Percentiles rank a stretch among this genome's conserved stretches.
Conservation (phyloP, 169 alveolate species). For the Perkinsus marinus region DNA sequence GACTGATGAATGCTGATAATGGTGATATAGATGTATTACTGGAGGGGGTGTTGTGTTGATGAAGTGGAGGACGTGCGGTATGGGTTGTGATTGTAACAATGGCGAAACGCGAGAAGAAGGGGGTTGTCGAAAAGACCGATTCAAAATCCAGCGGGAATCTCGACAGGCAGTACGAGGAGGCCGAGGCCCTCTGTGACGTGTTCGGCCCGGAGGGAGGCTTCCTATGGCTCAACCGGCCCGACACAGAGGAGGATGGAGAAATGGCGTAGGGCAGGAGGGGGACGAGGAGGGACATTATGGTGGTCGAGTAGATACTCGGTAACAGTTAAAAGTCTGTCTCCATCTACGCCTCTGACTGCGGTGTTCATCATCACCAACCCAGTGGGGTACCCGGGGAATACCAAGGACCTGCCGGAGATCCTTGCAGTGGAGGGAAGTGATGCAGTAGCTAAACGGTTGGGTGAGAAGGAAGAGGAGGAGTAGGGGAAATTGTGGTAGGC, state of each 20-base stretch:
- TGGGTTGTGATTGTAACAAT: not conserved
- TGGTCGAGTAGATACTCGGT: not conserved
- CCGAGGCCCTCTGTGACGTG: not conserved
- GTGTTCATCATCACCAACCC: not conserved
- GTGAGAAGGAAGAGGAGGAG: not conserved
- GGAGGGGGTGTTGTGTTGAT: not conserved
- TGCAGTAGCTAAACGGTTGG: not conserved
- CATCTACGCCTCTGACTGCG: not conserved
- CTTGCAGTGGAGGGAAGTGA: not conserved
- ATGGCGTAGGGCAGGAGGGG: not conserved
- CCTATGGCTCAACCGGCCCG: not conserved
- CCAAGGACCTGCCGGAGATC: not conserved
- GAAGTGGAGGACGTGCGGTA: not conserved
- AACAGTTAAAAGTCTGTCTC: not conserved
- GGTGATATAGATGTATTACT: not conserved
- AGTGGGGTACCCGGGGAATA: not conserved
- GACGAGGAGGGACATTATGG: not conserved
- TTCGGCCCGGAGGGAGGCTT: not conserved
- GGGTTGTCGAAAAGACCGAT: not conserved
- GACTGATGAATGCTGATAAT: not conserved
- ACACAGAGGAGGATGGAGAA: not conserved
- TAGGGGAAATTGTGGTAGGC: not conserved
- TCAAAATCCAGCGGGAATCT: not conserved
- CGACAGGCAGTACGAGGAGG: not conserved
- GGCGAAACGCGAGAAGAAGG: not conserved